Evolutionary conservation across 73 alveolate species (phyloP).

Genomic region (Paraurostyla sp.): DNA sequence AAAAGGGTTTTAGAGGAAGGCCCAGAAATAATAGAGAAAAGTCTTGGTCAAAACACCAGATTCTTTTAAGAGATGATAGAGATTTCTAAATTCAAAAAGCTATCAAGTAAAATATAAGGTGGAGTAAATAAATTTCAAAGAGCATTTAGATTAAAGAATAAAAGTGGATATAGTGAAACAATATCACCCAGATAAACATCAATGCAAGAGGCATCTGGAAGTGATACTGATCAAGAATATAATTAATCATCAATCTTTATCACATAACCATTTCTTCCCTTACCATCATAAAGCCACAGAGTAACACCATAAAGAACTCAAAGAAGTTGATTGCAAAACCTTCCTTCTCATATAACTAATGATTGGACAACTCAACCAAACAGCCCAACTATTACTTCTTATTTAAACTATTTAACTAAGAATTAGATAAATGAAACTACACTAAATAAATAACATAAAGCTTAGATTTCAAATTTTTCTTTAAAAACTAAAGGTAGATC

Average conservation of each 20-base stretch:
- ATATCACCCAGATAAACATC: no score
- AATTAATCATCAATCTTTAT: constrained; percentile 7
- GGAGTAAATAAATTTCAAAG: constrained; percentile 24
- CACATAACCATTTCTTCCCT: background rate
- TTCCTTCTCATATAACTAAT: background rate
- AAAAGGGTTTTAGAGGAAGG: constrained; percentile 38
- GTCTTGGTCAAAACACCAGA: background rate
- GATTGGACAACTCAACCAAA: background rate
- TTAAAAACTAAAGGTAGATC: background rate
- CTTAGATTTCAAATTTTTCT: background rate
- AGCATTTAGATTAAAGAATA: background rate
- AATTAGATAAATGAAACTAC: background rate
- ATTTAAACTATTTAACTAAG: background rate
- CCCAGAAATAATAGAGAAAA: background rate
- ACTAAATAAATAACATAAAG: background rate
- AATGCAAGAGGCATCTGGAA: background rate
- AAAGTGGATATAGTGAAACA: no score
- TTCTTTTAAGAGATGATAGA: constrained; percentile 2
- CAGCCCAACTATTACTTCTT: background rate
- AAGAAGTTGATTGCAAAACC: background rate
- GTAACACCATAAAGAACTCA: background rate
- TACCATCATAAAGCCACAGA: background rate
- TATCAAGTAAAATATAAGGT: constrained; percentile 30
- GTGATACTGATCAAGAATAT: background rate
- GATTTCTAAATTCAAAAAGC: background rate